Percentiles rank a stretch among this genome's conserved stretches.
Evolutionary conservation across 2,329 filamentous ascomycete genomes (phyloP).

Genomic region (Diaporthe citriasiana): DNA sequence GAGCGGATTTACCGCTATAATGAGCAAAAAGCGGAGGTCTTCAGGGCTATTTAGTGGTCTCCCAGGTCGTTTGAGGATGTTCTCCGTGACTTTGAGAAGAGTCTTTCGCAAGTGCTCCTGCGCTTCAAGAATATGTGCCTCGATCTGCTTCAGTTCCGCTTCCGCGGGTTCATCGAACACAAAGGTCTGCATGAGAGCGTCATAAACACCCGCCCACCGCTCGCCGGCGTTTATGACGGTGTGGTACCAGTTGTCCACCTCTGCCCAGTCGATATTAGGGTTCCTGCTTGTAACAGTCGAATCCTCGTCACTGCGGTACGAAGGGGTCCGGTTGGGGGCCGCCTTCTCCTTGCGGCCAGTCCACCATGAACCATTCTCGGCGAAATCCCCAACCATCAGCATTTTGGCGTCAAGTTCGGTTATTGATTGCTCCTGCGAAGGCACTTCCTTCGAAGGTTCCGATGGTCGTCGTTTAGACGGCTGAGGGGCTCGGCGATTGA

Average conservation of each 20-base stretch:
- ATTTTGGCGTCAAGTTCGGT: conserved; percentile 81
- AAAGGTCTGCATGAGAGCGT: conserved; percentile 58
- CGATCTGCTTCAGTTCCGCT: conserved; percentile 59
- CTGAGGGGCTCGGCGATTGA: conserved; percentile 48
- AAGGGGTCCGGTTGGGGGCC: conserved; percentile 51
- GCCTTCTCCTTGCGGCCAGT: conserved; percentile 69
- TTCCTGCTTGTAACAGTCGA: conserved; percentile 69
- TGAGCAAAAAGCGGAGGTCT: conserved; percentile 82
- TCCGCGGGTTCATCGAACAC: conserved; percentile 50
- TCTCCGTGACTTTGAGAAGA: conserved; percentile 84
- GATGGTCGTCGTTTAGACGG: conserved; percentile 49
- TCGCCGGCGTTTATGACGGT: conserved; percentile 76
- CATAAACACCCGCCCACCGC: conserved; percentile 74
- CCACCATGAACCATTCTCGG: conserved; percentile 89
- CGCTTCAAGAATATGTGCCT: conserved; percentile 65
- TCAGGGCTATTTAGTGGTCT: conserved; percentile 76
- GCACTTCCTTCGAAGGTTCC: conserved; percentile 53
- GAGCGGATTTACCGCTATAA: conserved; percentile 84
- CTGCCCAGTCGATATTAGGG: conserved; percentile 81
- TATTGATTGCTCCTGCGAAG: conserved; percentile 57
- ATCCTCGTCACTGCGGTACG: conserved; percentile 52
- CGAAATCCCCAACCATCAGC: conserved; percentile 79
- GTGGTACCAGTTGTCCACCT: conserved; percentile 82
- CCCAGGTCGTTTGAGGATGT: conserved; percentile 83
- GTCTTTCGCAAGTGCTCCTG: conserved; percentile 78